Evolutionary conservation across 345 rosid genomes (phyloP).

Genomic region (Gossypium turneri): DNA sequence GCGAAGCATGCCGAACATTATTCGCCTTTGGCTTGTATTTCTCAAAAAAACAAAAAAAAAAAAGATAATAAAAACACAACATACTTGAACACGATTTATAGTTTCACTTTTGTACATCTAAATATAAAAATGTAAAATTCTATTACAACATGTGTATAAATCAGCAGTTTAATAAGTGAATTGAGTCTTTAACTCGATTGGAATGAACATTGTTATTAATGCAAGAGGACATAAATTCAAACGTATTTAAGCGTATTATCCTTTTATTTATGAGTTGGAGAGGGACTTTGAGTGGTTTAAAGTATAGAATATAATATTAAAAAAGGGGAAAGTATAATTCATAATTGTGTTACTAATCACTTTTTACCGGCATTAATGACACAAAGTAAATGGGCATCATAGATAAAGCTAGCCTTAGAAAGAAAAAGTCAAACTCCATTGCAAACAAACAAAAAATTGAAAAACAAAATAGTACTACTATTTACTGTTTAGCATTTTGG

Average conservation of each 20-base stretch:
- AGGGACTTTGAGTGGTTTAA: fast-evolving
- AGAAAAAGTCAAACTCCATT: constrained; percentile 29
- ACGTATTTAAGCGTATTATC: too few relatives aligned
- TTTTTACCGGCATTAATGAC: constrained; percentile 24
- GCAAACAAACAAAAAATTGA: not conserved
- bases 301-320: not conserved
- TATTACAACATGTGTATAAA: too few relatives aligned
- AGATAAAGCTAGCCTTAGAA: constrained; percentile 9
- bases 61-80: too few relatives aligned
- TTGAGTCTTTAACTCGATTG: too few relatives aligned
- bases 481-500: not conserved
- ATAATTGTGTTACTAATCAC: constrained; percentile 15
- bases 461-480: not conserved
- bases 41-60: too few relatives aligned
- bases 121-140: too few relatives aligned
- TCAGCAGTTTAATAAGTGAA: too few relatives aligned
- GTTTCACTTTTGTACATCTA: too few relatives aligned
- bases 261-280: fast-evolving
- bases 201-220: fast-evolving
- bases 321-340: not conserved
- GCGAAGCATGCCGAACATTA: not conserved
- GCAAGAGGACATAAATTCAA: fast-evolving
- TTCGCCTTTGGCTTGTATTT: too few relatives aligned
- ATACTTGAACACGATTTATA: too few relatives aligned
- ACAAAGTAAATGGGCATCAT: constrained; percentile 23